phyloP scores from a whole-genome alignment of 495 filamentous ascomycete genomes.

The Hamigera avellanea region DNA sequence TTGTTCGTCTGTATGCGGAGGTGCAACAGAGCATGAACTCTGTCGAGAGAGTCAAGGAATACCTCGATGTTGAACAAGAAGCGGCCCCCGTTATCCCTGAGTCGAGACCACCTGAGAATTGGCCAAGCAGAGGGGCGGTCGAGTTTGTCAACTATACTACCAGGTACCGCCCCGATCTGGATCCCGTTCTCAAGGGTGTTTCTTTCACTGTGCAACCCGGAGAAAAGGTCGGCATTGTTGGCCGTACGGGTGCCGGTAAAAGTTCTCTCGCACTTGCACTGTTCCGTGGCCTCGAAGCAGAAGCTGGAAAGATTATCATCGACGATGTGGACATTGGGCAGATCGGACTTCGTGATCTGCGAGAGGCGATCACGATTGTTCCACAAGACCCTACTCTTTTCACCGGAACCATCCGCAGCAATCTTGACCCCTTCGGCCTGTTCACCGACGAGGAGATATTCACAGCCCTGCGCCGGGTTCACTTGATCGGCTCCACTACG shows the following conservation, averaged over 20 bases:
- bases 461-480: constrained; percentile 76
- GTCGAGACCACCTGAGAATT: constrained; percentile 61
- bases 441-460: constrained; percentile 93
- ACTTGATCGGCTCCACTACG: constrained; percentile 60
- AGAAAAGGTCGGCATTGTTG: constrained; percentile 95
- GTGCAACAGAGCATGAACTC: constrained; percentile 99
- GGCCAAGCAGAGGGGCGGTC: constrained; percentile 79
- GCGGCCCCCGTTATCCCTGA: constrained; percentile 67
- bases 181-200: constrained; percentile 71
- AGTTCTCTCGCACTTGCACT: constrained; percentile 89
- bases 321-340: constrained; percentile 79
- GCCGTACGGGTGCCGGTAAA: constrained; percentile 93
- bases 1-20: constrained; percentile 85
- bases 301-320: constrained; percentile 79
- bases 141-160: constrained; percentile 83
- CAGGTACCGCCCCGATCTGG: constrained; percentile 77
- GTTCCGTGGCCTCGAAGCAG: constrained; percentile 95
- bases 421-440: constrained; percentile 85
- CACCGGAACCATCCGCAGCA: constrained; percentile 86
- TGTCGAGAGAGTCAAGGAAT: constrained; percentile 96
- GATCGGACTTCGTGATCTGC: constrained; percentile 84
- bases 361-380: constrained; percentile 92
- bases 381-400: constrained; percentile 98
- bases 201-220: constrained; percentile 75
- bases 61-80: constrained; percentile 93